Evolutionary conservation across 805 yeast genomes (phyloP).

Genomic region (Wickerhamomyces chaumierensis): DNA sequence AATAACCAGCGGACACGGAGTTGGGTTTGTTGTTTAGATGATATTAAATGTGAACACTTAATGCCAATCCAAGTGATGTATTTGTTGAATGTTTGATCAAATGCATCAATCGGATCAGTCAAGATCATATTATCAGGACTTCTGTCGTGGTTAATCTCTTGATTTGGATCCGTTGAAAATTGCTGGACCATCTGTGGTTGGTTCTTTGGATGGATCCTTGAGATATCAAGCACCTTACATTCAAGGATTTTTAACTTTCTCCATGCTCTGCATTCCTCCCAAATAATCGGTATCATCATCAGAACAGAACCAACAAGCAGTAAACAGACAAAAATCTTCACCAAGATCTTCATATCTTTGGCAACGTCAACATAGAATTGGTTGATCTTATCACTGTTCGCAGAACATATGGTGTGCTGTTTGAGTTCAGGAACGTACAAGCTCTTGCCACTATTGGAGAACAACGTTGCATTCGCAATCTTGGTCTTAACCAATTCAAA

Average conservation of each 20-base stretch:
- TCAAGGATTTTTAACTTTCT: constrained; percentile 26
- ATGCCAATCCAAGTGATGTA: constrained; percentile 14
- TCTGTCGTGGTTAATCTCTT: too few relatives aligned
- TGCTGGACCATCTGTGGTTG: constrained; percentile 10
- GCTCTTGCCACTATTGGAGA: constrained; percentile 7
- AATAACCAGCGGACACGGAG: constrained; percentile 25
- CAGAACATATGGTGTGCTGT: constrained; percentile 27
- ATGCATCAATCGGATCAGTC: constrained; percentile 7
- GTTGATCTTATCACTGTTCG: constrained; percentile 26
- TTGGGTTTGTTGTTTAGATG: constrained; percentile 6
- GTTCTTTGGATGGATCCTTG: neutral
- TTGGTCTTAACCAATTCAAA: constrained; percentile 36
- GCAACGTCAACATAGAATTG: constrained; percentile 24
- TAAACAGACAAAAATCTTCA: constrained; percentile 28
- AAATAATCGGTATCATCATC: constrained; percentile 31
- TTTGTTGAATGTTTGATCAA: constrained; percentile 14
- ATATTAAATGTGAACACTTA: constrained; percentile 2
- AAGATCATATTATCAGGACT: neutral
- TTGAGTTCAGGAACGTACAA: constrained; percentile 31
- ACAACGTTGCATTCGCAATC: constrained; percentile 23
- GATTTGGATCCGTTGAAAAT: neutral
- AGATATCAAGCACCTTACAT: constrained; percentile 2
- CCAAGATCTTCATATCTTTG: constrained; percentile 22
- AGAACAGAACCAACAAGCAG: constrained; percentile 30
- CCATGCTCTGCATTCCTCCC: constrained; percentile 39